Conservation (phyloP, 768 basidiomycete genomes). For the Termitomyces sp. region DNA sequence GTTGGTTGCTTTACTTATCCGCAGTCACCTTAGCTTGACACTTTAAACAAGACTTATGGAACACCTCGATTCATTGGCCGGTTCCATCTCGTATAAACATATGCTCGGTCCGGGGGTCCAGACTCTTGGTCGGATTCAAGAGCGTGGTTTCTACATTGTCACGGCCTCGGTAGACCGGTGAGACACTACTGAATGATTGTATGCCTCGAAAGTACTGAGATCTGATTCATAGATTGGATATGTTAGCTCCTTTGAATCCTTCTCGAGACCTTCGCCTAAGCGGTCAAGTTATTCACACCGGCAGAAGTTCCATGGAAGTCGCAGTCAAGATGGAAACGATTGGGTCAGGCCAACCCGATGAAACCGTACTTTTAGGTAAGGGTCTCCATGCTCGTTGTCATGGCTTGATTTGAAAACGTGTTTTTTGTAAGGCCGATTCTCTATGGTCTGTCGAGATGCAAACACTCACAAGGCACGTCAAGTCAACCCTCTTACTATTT, state of each 20-base stretch:
- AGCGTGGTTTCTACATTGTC: slow-evolving; percentile 74
- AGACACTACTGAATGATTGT: neutral
- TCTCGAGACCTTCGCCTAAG: slow-evolving; percentile 65
- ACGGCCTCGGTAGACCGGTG: slow-evolving; percentile 80
- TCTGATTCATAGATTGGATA: slow-evolving; percentile 45
- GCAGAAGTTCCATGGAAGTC: slow-evolving; percentile 78
- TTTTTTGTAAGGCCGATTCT: slow-evolving; percentile 64
- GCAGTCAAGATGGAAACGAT: slow-evolving; percentile 78
- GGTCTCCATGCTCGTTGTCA: neutral
- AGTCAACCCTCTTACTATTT: slow-evolving; percentile 57
- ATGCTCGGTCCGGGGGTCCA: slow-evolving; percentile 62
- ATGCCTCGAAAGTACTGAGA: neutral
- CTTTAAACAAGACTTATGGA: slow-evolving; percentile 53
- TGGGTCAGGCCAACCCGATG: slow-evolving; percentile 37
- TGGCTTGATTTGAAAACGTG: neutral
- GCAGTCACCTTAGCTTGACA: neutral
- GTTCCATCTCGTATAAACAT: slow-evolving; percentile 81
- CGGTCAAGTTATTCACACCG: slow-evolving; percentile 79
- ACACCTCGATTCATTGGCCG: slow-evolving; percentile 80
- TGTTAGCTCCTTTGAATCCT: slow-evolving; percentile 54
- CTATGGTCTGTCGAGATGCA: slow-evolving; percentile 81
- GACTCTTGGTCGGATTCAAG: slow-evolving; percentile 46
- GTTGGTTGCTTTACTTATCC: slow-evolving; percentile 18
- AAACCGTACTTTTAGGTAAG: slow-evolving; percentile 64
- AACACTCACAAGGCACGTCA: slow-evolving; percentile 54